A percentile compares a stretch with the other conserved stretches of the same genome.
These are phyloP conservation scores for Guillardia theta DNA, from an alignment of 78 protist species.

Conservation along the genomic window DNA sequence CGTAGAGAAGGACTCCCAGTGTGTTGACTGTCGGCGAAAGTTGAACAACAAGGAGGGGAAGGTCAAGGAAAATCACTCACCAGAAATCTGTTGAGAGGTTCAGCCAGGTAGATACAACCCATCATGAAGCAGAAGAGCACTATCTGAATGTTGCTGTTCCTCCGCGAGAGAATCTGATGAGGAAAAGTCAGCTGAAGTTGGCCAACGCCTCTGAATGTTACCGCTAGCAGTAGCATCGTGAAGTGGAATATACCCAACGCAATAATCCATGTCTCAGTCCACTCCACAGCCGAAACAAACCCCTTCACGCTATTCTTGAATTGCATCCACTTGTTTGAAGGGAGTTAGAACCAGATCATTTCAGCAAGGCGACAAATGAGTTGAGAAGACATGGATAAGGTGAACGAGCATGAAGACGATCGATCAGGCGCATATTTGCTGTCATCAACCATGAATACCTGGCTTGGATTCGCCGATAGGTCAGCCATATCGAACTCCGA, in stretches of 20 bases:
- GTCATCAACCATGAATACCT: no score
- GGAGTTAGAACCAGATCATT: no score
- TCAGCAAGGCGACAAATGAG: no score
- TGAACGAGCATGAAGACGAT: no score
- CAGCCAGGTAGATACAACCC: not conserved
- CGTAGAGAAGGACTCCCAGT: not conserved
- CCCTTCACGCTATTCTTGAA: not conserved
- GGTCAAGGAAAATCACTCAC: no score
- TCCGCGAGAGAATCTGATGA: not conserved
- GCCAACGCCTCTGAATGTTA: not conserved
- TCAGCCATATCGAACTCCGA: no score
- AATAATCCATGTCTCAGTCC: not conserved
- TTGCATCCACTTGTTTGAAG: not conserved
- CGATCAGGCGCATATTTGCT: no score
- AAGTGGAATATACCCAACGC: not conserved
- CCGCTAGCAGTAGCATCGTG: not conserved
- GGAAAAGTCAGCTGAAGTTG: not conserved
- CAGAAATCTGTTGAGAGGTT: not conserved
- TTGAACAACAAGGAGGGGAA: not conserved
- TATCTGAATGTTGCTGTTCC: not conserved
- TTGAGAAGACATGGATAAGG: no score
- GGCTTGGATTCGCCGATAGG: no score
- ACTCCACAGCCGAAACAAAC: not conserved
- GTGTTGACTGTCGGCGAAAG: not conserved
- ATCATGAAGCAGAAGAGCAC: not conserved